Evolutionary conservation across 768 basidiomycete genomes (phyloP).

Genomic region (Rhizopogon vulgaris): DNA sequence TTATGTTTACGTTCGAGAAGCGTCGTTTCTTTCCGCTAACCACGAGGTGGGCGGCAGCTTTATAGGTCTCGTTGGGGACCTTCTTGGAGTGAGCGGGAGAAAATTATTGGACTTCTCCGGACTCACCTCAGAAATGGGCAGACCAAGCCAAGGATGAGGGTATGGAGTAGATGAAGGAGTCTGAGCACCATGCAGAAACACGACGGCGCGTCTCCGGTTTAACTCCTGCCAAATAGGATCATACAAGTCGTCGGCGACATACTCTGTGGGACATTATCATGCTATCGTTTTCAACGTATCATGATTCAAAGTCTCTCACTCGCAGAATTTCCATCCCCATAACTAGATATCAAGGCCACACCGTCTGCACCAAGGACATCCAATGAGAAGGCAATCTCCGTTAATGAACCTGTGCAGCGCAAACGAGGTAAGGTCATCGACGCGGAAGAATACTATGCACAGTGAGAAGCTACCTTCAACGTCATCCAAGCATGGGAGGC

Average conservation of each 20-base stretch:
- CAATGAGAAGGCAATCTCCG: constrained; percentile 55
- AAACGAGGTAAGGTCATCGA: constrained; percentile 4
- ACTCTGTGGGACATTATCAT: constrained; percentile 34
- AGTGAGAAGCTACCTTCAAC: constrained; percentile 39
- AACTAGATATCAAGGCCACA: constrained; percentile 60
- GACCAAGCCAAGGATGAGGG: constrained; percentile 57
- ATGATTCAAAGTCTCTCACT: constrained; percentile 32
- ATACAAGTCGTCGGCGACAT: constrained; percentile 59
- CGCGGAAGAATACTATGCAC: background rate
- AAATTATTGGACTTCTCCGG: constrained; percentile 1
- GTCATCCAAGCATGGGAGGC: constrained; percentile 56
- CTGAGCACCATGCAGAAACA: constrained; percentile 72
- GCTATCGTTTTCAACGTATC: background rate
- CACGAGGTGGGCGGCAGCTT: constrained; percentile 74
- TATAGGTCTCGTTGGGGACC: constrained; percentile 81
- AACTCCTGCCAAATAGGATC: constrained; percentile 70
- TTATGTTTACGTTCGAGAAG: constrained; percentile 52
- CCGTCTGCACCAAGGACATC: constrained; percentile 61
- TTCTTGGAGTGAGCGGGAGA: constrained; percentile 18
- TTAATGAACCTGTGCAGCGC: constrained; percentile 40
- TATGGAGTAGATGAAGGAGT: constrained; percentile 56
- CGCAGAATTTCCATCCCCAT: constrained; percentile 47
- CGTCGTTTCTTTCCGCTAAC: constrained; percentile 64
- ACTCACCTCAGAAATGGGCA: constrained; percentile 62
- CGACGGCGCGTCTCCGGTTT: constrained; percentile 48